These are phyloP conservation scores for Teratosphaeria pseudoeucalypti DNA, from an alignment of 2,329 filamentous ascomycete genomes.

Conservation along the genomic window DNA sequence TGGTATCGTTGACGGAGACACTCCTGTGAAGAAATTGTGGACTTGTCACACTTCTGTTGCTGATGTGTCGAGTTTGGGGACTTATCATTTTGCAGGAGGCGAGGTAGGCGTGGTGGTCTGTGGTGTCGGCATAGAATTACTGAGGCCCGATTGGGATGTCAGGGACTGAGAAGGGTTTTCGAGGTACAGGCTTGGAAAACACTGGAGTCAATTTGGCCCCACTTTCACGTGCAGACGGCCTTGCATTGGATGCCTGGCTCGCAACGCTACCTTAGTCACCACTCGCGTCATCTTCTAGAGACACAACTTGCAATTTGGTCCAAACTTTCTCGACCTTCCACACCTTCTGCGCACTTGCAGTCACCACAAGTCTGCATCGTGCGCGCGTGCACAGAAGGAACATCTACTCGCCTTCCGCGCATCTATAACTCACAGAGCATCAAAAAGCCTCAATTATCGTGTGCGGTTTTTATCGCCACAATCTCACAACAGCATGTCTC, in stretches of 20 bases:
- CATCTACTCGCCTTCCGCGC: too few species aligned
- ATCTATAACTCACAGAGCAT: too few species aligned
- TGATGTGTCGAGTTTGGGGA: conserved; percentile 44
- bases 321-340: not conserved
- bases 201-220: not conserved
- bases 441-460: too few species aligned
- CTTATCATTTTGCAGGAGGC: conserved; percentile 19
- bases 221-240: not conserved
- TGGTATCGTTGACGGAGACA: conserved; percentile 19
- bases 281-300: not conserved
- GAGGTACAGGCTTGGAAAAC: not conserved
- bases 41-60: conserved; percentile 41
- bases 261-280: not conserved
- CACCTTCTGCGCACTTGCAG: too few species aligned
- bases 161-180: not conserved
- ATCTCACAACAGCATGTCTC: too few species aligned
- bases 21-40: conserved; percentile 18
- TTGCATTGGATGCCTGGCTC: not conserved
- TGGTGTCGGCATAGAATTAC: conserved; percentile 40
- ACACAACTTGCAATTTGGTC: not conserved
- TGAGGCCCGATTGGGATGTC: not conserved
- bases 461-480: too few species aligned
- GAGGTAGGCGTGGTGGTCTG: conserved; percentile 29
- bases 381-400: too few species aligned
- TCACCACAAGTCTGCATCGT: too few species aligned